Base-by-base conservation (phyloP, 768 basidiomycete genomes). In the Steccherinum ochraceum region DNA sequence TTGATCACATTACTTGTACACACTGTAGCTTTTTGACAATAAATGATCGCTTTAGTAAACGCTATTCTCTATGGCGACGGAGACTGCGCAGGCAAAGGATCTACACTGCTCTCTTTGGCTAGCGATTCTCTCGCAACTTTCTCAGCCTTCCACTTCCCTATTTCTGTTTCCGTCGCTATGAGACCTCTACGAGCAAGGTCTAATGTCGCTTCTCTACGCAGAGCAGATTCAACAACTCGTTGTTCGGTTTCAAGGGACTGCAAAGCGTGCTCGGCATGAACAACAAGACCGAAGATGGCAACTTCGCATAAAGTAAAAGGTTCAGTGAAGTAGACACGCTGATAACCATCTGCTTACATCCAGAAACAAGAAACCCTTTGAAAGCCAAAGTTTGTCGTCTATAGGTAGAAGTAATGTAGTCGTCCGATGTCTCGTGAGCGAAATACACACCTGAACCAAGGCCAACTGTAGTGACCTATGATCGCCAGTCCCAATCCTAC, bases 141-240 rank as follows among this genome's bases (percentile, higher is more conserved):
- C 56, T 74, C 70, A 50, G 71, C 77, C 62, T 78, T 84, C 91
- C 91, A 94, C 63, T 80, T 82, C 25, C 80, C 73, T 25, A 93
- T 93, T 55, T 87, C 89, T 7, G 86, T 81, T 66, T 94, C 91
- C 5, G 90, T 92, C 2, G 81, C 80, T 48, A 93, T 77, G 41
- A 87, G 70, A 21, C 91, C 91, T 53, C 79, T 79, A 35, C 80
- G 75, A 16, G 84, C 81, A 44, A 94, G 76, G 50, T 89, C 89
- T 26, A 84, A 71, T 40, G 86, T 75, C 10, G 91, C 91, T 64
- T 88, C 75, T 47, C 79, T 75, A 30, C 91, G 81, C 35, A 93
- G 67, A 12, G 73, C 67, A 55, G 84, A 81, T 63, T 93, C 89
- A 50, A 80, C 75, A 52, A 71, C 67, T 24, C 91, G 80, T 56